Percentiles rank a stretch among this genome's conserved stretches.
Evolutionary conservation across 768 basidiomycete genomes (phyloP).

Genomic region (Tricholoma sp.): DNA sequence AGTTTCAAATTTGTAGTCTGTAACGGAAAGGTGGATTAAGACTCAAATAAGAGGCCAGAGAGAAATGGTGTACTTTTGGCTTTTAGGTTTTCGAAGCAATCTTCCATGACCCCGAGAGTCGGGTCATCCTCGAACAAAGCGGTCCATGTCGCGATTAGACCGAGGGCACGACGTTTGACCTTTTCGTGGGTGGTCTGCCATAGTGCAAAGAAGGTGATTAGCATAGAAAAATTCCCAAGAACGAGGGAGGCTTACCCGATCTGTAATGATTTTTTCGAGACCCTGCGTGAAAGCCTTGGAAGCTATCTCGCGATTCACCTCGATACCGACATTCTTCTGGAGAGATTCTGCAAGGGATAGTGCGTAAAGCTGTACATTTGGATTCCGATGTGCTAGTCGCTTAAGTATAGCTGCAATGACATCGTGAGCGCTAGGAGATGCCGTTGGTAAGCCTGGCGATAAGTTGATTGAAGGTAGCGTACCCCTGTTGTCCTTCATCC

Average conservation of each 20-base stretch:
- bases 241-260: conserved; percentile 56
- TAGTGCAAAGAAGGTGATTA: background rate
- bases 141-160: conserved; percentile 77
- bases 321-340: conserved; percentile 84
- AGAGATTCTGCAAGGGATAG: conserved; percentile 85
- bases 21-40: background rate
- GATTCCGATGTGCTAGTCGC: conserved; percentile 88
- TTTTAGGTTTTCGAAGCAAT: conserved; percentile 78
- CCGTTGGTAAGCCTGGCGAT: conserved; percentile 1
- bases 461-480: conserved; percentile 14
- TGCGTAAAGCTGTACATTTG: conserved; percentile 95
- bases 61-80: conserved; percentile 57
- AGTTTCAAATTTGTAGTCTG: conserved; percentile 70
- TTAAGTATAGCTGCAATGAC: conserved; percentile 84
- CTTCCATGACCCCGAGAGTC: conserved; percentile 85
- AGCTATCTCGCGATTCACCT: conserved; percentile 81
- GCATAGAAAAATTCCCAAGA: background rate
- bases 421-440: conserved; percentile 72
- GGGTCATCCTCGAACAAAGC: conserved; percentile 77
- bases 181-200: conserved; percentile 83
- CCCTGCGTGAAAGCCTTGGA: conserved; percentile 88
- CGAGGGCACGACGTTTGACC: conserved; percentile 73
- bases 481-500: conserved; percentile 88
- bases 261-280: conserved; percentile 80
- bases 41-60: background rate